Conservation (phyloP, 2,329 filamentous ascomycete species). For the Fusarium floridanum region DNA sequence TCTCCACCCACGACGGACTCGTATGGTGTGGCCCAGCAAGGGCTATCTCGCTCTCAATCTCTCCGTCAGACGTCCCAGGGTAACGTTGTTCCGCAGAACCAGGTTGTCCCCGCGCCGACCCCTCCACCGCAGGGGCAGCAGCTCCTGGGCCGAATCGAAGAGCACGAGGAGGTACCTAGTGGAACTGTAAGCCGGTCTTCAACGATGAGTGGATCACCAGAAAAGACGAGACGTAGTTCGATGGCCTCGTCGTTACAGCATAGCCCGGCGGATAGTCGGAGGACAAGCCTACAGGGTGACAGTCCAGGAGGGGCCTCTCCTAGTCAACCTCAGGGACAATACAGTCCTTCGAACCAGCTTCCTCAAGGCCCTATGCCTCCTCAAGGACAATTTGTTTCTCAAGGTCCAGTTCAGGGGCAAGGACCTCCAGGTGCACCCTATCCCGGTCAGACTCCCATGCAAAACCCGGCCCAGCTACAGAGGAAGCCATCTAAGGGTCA, state of each 20-base stretch:
- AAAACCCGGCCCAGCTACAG: conserved; percentile 23
- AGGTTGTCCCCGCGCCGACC: conserved; percentile 6
- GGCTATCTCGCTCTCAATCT: conserved; percentile 25
- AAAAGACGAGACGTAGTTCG: conserved; percentile 30
- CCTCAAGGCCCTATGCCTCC: conserved; percentile 1
- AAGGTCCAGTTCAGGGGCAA: conserved; percentile 4
- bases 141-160: conserved; percentile 43
- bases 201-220: conserved; percentile 24
- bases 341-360: conserved; percentile 6
- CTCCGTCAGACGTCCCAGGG: conserved; percentile 31
- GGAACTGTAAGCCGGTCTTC: conserved; percentile 36
- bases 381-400: conserved; percentile 19
- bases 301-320: conserved; percentile 22
- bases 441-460: conserved; percentile 18
- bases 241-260: conserved; percentile 30
- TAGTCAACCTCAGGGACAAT: conserved; percentile 27
- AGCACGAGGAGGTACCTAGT: conserved; percentile 39
- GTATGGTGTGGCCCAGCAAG: conserved; percentile 7
- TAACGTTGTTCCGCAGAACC: conserved; percentile 15
- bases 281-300: conserved; percentile 40
- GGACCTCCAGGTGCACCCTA: conserved; percentile 5
- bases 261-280: conserved; percentile 37
- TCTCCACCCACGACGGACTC: conserved; percentile 17
- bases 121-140: conserved; percentile 34
- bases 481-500: conserved; percentile 38